These are phyloP conservation scores for Histomonas meleagridis DNA, from an alignment of 208 protist genomes.

Conservation along the genomic window DNA sequence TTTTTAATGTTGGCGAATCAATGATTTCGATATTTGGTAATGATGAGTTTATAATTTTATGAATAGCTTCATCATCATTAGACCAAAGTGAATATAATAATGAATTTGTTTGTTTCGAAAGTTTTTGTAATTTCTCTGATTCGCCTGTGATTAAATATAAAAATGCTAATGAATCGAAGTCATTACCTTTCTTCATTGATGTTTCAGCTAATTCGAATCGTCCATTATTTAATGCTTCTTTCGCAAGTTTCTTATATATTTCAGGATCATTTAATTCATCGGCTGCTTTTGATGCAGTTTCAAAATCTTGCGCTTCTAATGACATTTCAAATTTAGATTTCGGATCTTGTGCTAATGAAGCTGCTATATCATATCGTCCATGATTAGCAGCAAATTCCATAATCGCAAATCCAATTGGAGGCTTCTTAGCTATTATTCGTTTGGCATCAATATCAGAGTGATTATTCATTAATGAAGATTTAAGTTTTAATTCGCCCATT, in stretches of 20 bases:
- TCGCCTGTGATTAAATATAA: background rate
- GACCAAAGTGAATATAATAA: background rate
- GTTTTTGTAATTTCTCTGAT: background rate
- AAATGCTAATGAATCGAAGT: background rate
- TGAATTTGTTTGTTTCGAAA: background rate
- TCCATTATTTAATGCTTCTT: background rate
- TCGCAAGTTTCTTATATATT: background rate
- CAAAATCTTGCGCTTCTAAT: conserved; percentile 87
- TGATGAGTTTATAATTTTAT: background rate
- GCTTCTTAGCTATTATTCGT: conserved; percentile 71
- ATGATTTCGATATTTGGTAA: background rate
- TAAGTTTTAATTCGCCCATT: conserved; percentile 80
- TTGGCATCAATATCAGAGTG: conserved; percentile 65
- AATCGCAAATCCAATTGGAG: conserved; percentile 84
- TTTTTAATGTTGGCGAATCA: background rate
- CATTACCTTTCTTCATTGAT: background rate
- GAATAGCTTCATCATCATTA: background rate
- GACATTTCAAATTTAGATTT: conserved; percentile 87
- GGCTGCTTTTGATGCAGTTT: conserved; percentile 69
- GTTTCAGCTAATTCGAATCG: background rate
- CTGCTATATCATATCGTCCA: conserved; percentile 73
- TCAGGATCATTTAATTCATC: conserved; percentile 40
- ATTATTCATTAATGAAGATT: conserved; percentile 75
- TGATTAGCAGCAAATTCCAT: conserved; percentile 85
- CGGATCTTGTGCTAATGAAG: conserved; percentile 91